Evolutionary conservation across 257 asterid species (phyloP).

Genomic region (Handroanthus guayacan): DNA sequence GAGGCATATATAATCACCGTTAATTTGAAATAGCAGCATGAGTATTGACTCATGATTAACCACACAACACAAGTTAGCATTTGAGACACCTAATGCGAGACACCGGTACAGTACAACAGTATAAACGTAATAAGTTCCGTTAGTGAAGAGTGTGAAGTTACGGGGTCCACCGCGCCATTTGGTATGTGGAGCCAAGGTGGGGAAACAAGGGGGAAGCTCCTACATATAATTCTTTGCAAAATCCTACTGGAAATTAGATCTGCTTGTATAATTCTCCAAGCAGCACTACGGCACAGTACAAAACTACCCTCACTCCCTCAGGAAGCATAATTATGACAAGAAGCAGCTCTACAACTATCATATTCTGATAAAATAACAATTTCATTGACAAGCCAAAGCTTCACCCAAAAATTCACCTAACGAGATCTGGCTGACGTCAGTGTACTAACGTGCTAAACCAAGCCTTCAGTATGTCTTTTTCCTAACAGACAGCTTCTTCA

Average conservation of each 20-base stretch:
- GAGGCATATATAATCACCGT: too few species aligned
- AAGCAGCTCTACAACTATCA: not conserved
- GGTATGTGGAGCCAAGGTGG: not conserved
- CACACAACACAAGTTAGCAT: too few species aligned
- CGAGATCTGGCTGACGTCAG: slow-evolving; percentile 21
- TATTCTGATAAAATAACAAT: not conserved
- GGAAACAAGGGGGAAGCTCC: not conserved
- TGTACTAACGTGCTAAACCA: not conserved
- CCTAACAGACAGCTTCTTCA: slow-evolving; percentile 58
- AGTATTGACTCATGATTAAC: too few species aligned
- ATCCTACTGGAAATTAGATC: not conserved
- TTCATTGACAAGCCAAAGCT: slow-evolving; percentile 6
- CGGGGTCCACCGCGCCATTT: too few species aligned
- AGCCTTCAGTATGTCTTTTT: slow-evolving; percentile 71
- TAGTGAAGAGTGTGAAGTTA: too few species aligned
- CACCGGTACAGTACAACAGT: too few species aligned
- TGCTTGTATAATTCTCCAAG: not conserved
- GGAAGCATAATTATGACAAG: slow-evolving; percentile 14
- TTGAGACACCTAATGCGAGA: too few species aligned
- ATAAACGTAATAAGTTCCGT: too few species aligned
- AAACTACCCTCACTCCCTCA: not conserved
- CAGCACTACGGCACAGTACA: slow-evolving; percentile 18
- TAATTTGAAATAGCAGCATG: too few species aligned
- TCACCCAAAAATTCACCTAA: slow-evolving; percentile 19
- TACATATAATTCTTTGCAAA: not conserved